Evolutionary conservation across 2,329 filamentous ascomycete genomes (phyloP), one percentile per base, ranked within the genome.

Genomic region (Celoporthe dispersa): DNA sequence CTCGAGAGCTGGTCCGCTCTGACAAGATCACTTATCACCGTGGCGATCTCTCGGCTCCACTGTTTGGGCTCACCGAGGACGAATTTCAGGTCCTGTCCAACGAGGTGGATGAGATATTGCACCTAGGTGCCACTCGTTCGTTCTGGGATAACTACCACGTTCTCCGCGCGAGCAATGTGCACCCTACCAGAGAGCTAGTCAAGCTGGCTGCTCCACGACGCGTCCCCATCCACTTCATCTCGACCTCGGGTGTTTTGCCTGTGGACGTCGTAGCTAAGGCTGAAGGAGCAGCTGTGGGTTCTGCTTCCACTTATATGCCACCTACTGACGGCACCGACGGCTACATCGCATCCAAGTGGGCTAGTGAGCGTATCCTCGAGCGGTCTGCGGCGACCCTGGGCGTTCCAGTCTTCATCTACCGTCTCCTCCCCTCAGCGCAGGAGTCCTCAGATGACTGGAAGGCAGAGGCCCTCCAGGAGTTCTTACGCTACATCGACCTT

Each of bases 101-200:
- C 6, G 51, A 77, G 9, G 72, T 74, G 0, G 75, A 80, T 28
- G 73, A 77, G 16, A 83, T 91, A 63, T 84, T 92, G 31, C 90
- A 88, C 75, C 81, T 78, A 66, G 86, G 82, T 9, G 83, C 84
- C n/a, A 79, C 81, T 28, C 76, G 77, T 19, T 80, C 75, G 8
- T 82, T 77, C 74, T 69, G 76, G 72, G 79, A 84, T 37, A 74
- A 75, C 1, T 85, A 84, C 72, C 39, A 74, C 11, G 74, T 76
- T 0, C 75, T 85, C 0, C 74, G 77, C 1, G 61, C 66, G 1
- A 68, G 75, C 35, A 85, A 85, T 70, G 72, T 84, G 2, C 22
- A 70, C 0, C 75, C 82, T 0, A 82, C 80, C 1, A 75, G 76
- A 59, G 75, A 78, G 63, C 75, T 84, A 5, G 74, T 77, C 2